Evolutionary conservation across 495 filamentous ascomycete species (phyloP), one percentile per base, ranked within the genome.

Genomic region (Cercophora samala): DNA sequence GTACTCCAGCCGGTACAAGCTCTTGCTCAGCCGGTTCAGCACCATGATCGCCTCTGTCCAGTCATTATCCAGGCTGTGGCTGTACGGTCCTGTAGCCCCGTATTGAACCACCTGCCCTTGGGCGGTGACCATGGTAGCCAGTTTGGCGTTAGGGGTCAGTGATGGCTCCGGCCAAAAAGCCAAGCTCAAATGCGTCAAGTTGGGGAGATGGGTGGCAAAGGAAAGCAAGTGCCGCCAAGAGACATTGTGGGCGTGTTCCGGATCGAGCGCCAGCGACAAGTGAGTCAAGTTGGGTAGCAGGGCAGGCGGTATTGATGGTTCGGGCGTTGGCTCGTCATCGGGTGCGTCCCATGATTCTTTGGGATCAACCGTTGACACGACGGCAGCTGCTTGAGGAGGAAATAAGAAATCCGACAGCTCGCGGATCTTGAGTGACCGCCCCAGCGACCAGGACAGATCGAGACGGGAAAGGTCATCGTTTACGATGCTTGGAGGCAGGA

Each of bases 161-260:
- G 83, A 84, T 0, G 93, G 93, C 21, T 84, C 79, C 2, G 93
- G 92, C 93, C 93, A 97, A 74, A 89, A 85, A 0, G 91, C 89
- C 4, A 96, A 79, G 26, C 88, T 92, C 3, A 96, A 83, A 67
- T 95, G 90, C 0, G 91, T 93, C 51, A 95, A 79, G 0, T 79
- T 86, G 0, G 86, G 80, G 0, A 92, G 74, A 60, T 87, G 85
- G 0, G 83, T 76, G 0, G 88, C 79, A n/a, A 93, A 75, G 4
- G 79, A 66, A 15, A 94, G 79, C 23, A 95, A 84, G 6, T 86
- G 81, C 17, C 84, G 82, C 92, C 92, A 95, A 26, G 86, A 90
- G 9, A 84, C 83, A 9, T 69, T 18, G 17, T 64, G 23, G 25
- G 3, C 11, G 8, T 59, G 23, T 23, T 64, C 17, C 0, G 78